Evolutionary conservation across 768 basidiomycete genomes (phyloP), one percentile per base, ranked within the genome.

Genomic region (Boletus eberwhitei): DNA sequence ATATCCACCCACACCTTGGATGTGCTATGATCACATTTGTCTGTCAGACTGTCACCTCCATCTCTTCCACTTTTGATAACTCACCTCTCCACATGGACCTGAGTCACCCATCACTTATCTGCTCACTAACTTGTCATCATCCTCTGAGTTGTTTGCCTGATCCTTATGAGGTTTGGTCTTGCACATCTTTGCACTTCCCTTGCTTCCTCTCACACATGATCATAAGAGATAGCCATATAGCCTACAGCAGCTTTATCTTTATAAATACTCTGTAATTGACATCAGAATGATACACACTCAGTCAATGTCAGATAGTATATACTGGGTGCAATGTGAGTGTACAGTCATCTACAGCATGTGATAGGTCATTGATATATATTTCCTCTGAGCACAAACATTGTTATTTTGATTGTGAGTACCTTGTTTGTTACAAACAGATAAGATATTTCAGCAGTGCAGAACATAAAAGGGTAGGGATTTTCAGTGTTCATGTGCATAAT

Each of bases 11-110:
- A 34, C 21, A 59, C 46, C 50, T 71, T 39, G 55, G 53, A 37
- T 40, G 54, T 21, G 61, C 59, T 34, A 52, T 71, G 21, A 42
- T 17, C 26, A 51, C 52, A 41, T 81, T 86, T 22, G 87, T 88
- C 58, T 53, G 85, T 77, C 39, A n/a, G 87, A 87, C 58, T 53
- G 86, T 77, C 38, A n/a, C 14, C 8, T 36, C 36, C 34, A 12
- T 36, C 5, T 31, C 29, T 34, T 17, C 19, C 29, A 9, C 22
- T 54, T 22, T 35, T 22, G 32, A 34, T 40, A 26, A 42, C 36
- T 60, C 6, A 50, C 38, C 21, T 45, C 2, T 43, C 37, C 35
- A n/a, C 58, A 89, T 87, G 81, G 81, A 11, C 39, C 79, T 0
- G 78, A 83, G 38, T 73, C 80, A 62, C 24, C 63, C 55, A 16